Conservation (phyloP, 2,329 filamentous ascomycete species). For the Coniella lustricola region DNA sequence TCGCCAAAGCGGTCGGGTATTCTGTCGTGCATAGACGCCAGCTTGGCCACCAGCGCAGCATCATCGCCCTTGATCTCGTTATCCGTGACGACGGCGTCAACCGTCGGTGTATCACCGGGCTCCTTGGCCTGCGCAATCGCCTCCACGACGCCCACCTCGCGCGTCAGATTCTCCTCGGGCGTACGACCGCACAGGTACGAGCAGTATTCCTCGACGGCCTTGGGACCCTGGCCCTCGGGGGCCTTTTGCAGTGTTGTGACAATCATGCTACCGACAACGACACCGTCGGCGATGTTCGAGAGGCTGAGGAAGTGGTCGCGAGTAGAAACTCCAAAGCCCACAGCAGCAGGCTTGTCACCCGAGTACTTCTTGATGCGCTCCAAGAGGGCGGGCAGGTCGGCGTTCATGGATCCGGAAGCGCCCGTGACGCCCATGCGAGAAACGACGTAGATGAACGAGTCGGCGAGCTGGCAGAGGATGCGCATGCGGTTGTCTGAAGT, state of each 20-base stretch:
- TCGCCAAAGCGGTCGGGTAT: conserved; percentile 86
- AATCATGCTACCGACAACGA: conserved; percentile 95
- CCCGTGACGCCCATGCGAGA: conserved; percentile 96
- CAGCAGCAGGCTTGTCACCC: conserved; percentile 80
- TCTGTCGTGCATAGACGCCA: conserved; percentile 73
- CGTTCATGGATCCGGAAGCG: conserved; percentile 74
- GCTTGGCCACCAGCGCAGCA: conserved; percentile 61
- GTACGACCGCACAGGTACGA: conserved; percentile 53
- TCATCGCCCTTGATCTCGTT: conserved; percentile 41
- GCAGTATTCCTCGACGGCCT: conserved; percentile 82
- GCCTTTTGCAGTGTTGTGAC: conserved; percentile 72
- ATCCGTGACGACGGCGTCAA: conserved; percentile 58
- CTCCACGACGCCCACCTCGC: conserved; percentile 65
- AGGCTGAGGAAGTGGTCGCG: conserved; percentile 88
- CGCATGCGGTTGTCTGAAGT: conserved; percentile 93
- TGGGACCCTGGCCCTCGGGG: conserved; percentile 55
- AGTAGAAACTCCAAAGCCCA: conserved; percentile 95
- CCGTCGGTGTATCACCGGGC: conserved; percentile 54
- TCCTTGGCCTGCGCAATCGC: conserved; percentile 55
- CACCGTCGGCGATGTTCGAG: conserved; percentile 77
- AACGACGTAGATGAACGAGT: conserved; percentile 98
- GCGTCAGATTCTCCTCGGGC: conserved; percentile 36
- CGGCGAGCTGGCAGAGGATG: conserved; percentile 89
- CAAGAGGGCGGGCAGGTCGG: conserved; percentile 73
- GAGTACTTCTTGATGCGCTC: conserved; percentile 86